Evolutionary conservation across 2,329 filamentous ascomycete genomes (phyloP), one percentile per base, ranked within the genome.

Genomic region (Monosporascus cannonballus): DNA sequence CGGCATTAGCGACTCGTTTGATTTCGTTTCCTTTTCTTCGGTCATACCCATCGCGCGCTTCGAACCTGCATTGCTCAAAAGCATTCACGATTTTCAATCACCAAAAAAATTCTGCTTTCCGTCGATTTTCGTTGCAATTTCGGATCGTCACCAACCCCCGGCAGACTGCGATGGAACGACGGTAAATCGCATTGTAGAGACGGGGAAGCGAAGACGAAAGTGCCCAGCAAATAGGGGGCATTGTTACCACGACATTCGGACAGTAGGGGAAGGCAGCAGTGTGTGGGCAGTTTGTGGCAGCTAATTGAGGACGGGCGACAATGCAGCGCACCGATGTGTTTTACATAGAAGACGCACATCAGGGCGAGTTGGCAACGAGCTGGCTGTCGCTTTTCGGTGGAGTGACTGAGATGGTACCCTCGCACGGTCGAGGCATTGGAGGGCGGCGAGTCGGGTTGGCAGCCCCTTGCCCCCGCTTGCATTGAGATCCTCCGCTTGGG

Each of bases 1-100:
- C 71, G 71, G 73, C 73, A 75, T 74, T 69, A 75, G 73, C 73
- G 73, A 73, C 69, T 69, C 69, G 64, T 67, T 71, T 64, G 59
- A 58, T 59, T 67, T 66, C 60, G 66, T 59, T 60, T 61, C 54
- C 57, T 57, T 65, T 66, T 58, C 54, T 34, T 56, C 59, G 57
- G 58, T 66, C 66, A 69, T 69, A 69, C 66, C 66, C 66, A 63
- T 59, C 64, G 54, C 59, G 66, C 65, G 61, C 54, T 61, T 56
- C 60, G 53, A 56, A 56, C 48, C 56, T 63, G 60, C 60, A 62
- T 64, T 56, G 54, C 57, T 56, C 51, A 59, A 56, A 57, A 57
- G 61, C 49, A 56, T 56, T 57, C 66, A 61, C 57, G 61, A 63
- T 61, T 61, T 56, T 60, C 55, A 50, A 58, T 59, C 49, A 54